These are phyloP conservation scores for Chlorella sp. DNA, from an alignment of 139 green algal species.

Conservation along the genomic window DNA sequence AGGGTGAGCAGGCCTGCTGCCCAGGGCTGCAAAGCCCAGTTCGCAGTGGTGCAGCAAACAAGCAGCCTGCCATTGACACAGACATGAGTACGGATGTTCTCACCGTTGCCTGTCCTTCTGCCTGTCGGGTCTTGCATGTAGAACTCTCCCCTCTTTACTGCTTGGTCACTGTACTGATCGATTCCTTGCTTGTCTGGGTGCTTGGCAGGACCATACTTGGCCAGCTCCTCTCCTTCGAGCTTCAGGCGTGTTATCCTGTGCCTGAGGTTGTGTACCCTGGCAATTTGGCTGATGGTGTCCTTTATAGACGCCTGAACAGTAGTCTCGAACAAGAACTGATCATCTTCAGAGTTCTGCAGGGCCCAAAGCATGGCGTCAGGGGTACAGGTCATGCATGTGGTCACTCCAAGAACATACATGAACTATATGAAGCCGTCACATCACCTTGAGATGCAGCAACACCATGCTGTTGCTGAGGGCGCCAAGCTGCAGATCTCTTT, in stretches of 20 bases:
- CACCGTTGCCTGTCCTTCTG: slow-evolving; percentile 62
- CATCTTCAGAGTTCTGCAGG: slow-evolving; percentile 57
- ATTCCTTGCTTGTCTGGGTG: slow-evolving; percentile 67
- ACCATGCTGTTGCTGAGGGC: too few relatives aligned
- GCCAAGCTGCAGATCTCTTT: too few relatives aligned
- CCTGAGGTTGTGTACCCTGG: slow-evolving; percentile 60
- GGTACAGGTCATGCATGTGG: too few relatives aligned
- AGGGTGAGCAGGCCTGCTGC: too few relatives aligned
- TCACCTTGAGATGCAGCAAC: too few relatives aligned
- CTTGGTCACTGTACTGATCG: slow-evolving; percentile 55
- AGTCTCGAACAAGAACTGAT: slow-evolving; percentile 75
- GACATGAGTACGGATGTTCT: neutral
- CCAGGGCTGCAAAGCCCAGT: too few relatives aligned
- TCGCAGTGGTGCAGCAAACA: too few relatives aligned
- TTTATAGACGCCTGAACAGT: slow-evolving; percentile 38
- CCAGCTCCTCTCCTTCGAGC: slow-evolving; percentile 70
- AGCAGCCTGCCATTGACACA: too few relatives aligned
- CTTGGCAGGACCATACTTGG: slow-evolving; percentile 68
- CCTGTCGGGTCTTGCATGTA: slow-evolving; percentile 76
- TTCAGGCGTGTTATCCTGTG: slow-evolving; percentile 61
- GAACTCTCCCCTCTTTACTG: slow-evolving; percentile 42
- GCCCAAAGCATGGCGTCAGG: too few relatives aligned
- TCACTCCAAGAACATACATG: too few relatives aligned
- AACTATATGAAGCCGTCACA: too few relatives aligned
- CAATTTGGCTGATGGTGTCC: slow-evolving; percentile 41